A percentile compares a stretch with the other conserved stretches of the same genome.
phyloP scores from a whole-genome alignment of 768 basidiomycete species.

The Boletales sp. region DNA sequence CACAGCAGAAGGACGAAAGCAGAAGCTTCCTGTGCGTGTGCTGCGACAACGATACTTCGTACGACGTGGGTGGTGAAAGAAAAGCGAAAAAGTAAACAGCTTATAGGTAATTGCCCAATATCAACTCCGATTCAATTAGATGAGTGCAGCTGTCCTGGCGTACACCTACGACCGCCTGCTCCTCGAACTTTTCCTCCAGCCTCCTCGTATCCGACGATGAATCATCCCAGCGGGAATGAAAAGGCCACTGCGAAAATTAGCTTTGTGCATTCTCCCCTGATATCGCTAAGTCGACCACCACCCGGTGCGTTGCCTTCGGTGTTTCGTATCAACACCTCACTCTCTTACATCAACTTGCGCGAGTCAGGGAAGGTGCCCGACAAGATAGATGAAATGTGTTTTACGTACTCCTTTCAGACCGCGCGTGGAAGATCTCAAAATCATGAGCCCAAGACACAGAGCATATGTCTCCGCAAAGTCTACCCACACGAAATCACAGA shows the following conservation, averaged over 20 bases:
- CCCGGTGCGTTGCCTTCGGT: conserved; percentile 14
- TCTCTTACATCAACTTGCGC: background rate
- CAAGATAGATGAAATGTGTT: conserved; percentile 61
- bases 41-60: conserved; percentile 86
- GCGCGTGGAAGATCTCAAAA: conserved; percentile 48
- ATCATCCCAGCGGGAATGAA: conserved; percentile 12
- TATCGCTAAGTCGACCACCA: conserved; percentile 23
- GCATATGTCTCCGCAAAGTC: conserved; percentile 62
- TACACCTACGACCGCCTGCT: too few relatives aligned
- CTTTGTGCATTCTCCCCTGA: conserved; percentile 23
- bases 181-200: background rate
- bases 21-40: conserved; percentile 59
- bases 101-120: conserved; percentile 7
- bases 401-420: conserved; percentile 60
- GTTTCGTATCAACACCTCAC: background rate
- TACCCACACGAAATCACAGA: conserved; percentile 64
- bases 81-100: conserved; percentile 21
- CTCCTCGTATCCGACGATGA: conserved; percentile 10
- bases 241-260: conserved; percentile 14
- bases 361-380: conserved; percentile 51
- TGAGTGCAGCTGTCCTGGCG: too few relatives aligned
- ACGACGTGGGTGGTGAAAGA: conserved; percentile 43
- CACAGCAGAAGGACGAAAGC: conserved; percentile 61
- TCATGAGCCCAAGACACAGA: conserved; percentile 52
- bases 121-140: conserved; percentile 18